Evolutionary conservation across 495 filamentous ascomycete species (phyloP).

Genomic region (Penicillium canescens): DNA sequence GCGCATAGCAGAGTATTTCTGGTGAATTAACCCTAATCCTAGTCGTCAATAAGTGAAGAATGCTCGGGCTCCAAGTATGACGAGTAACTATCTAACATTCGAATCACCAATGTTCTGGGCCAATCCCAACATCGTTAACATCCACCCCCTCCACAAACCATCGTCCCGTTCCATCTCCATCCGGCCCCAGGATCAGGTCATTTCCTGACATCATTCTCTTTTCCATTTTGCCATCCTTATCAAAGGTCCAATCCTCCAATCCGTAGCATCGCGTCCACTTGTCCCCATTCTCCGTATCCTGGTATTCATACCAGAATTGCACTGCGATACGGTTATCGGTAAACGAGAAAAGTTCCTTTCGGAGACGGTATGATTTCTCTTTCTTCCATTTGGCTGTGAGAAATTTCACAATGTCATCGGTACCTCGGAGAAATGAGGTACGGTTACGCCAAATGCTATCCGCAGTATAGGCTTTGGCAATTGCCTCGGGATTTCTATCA

Average conservation of each 20-base stretch:
- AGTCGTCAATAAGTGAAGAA: too few species aligned
- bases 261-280: slow-evolving; percentile 1
- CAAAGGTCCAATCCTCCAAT: background rate
- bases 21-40: too few species aligned
- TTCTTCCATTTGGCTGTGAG: background rate
- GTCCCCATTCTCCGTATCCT: background rate
- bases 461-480: background rate
- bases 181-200: background rate
- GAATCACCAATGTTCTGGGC: background rate
- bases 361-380: background rate
- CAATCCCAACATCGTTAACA: background rate
- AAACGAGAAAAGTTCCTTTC: background rate
- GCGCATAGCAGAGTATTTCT: too few species aligned
- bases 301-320: slow-evolving; percentile 2
- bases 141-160: background rate
- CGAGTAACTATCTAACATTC: too few species aligned
- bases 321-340: background rate
- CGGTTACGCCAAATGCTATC: background rate
- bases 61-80: too few species aligned
- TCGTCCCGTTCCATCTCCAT: background rate
- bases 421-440: background rate
- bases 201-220: slow-evolving; percentile 1
- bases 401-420: background rate
- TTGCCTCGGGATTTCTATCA: background rate
- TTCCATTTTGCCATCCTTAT: background rate